Evolutionary conservation across 2,329 filamentous ascomycete species (phyloP), one percentile per base, ranked within the genome.

Genomic region (Amauroascus verrucosus): DNA sequence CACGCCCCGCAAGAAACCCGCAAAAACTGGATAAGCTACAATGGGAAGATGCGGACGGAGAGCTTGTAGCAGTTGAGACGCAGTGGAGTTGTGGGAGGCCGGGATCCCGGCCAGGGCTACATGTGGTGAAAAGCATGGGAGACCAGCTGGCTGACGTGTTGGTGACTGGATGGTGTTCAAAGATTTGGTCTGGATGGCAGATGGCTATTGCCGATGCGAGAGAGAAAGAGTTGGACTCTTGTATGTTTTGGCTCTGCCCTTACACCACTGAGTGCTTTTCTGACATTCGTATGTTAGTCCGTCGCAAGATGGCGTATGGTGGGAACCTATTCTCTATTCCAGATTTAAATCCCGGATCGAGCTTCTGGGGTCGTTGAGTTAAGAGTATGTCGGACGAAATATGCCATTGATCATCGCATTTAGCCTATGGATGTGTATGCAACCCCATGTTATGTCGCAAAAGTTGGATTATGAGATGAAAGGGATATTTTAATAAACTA

Each of bases 111-210:
- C 55, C 55, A 7, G 44, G 52, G n/a, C 35, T 60, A n/a, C 57
- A 60, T 35, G 43, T 60, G 46, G 35, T 57, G 6, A 40, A 46
- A 14, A 28, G 51, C 20, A 11, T 60, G 26, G 55, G 53, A 16
- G 55, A 58, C 41, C 24, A 28, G n/a, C 48, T 60, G 45, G 53
- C 54, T 22, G 57, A 58, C 51, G 47, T 51, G 9, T 26, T 60
- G 28, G 53, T 60, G 6, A 56, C 55, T 30, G 56, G 55, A 20
- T 58, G 56, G 57, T 60, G 58, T 51, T 57, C 58, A 28, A 54
- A 52, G 46, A 54, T 58, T 26, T 60, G 58, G 58, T 43, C 51
- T 32, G 41, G 35, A 16, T 40, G 43, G 5, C 57, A 60, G 33
- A 24, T 49, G 24, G 26, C 14, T n/a, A 41, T 47, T 30, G 57